Base-by-base conservation (phyloP, 225 moss, liverwort and hornwort species). In the Polytrichum formosum region DNA sequence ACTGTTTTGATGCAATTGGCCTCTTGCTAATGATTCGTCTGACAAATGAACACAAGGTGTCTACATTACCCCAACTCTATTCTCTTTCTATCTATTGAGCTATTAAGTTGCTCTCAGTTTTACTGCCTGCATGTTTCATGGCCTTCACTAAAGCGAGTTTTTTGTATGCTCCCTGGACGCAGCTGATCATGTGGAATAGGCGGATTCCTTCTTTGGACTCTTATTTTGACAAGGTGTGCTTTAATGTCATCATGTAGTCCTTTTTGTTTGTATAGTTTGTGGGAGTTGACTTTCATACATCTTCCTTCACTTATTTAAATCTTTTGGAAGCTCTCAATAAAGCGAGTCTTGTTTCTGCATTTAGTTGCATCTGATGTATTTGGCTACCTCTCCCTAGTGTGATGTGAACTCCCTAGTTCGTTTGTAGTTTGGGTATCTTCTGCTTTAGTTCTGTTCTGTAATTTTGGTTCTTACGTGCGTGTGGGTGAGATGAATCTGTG, bases 171-270 rank as follows among this genome's bases (percentile, higher is more conserved):
- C n/a, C 56, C 69, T 75, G 74, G 46, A 75, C 79, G 76, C 92
- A 98, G 97, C 92, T 98, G 56, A 90, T 98, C 59, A 98, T 98
- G 97, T 98, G 94, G 80, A 92, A 94, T 73, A 88, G 97, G 85
- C 83, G 97, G 55, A 91, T 98, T 72, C 97, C 97, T 65, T 98
- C 94, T 74, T 74, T 98, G 78, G 97, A 98, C 69, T 90, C 92
- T 8, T 98, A 98, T 71, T 98, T 98, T 69, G 97, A 98, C 77
- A 98, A 98, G 97, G 97, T 98, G 68, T 77, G 61, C 60, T 28
- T 53, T 60, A 28, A 29, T 71, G 30, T 33, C 16, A 59, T 59
- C 28, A 33, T 23, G 21, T 27, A 61, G 30, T 65, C 29, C 20
- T 55, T 64, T 33, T 69, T 69, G 22, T 2, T 27, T 72, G 26